Base-by-base conservation (phyloP, 345 rosid species). In the Melaleuca alternifolia region DNA sequence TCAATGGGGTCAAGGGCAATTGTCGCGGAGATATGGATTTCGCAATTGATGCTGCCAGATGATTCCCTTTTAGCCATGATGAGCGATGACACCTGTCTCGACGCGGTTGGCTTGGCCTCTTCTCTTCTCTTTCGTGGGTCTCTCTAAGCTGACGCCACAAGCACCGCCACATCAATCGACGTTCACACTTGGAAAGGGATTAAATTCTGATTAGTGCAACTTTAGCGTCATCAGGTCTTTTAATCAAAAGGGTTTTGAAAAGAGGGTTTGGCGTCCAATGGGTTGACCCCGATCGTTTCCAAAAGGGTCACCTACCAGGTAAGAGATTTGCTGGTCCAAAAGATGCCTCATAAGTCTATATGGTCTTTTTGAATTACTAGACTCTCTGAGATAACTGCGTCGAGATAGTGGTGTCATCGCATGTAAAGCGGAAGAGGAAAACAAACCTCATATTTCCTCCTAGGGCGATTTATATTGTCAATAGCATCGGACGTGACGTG, bases 401-500 rank as follows among this genome's bases (percentile, higher is more conserved):
- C 20, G 14, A 3, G 57, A 10, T 1, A 21, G 26, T 21, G 9
- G 24, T 18, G 10, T 21, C 26, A 2, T 8, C 24, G 57, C 26
- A 21, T 54, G 26, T 20, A 21, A 54, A 24, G 24, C 5, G 21
- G 3, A 54, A 21, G 0, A 21, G 11, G 21, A 71, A 71, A 4
- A 10, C 18, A 20, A 71, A 18, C 24, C 26, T 18, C 37, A 12
- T 37, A 71, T 71, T 37, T 18, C 48, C 6, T 6, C 6, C 0
- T 0, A 71, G 10, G 81, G 23, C 11, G 26, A 20, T 41, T 71
- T 4, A 33, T 18, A 48, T 18, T 5, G 9, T 12, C 2, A 12
- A 0, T 3, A 3, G 33, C 7, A 18, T 2, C 7, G 3, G 20
- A 33, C 7, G 1, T 13, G 48, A 37, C 24, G 9, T 0, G 48